phyloP scores from a whole-genome alignment of 192 early-diverging fungal genomes.

The Dispira simplex region DNA sequence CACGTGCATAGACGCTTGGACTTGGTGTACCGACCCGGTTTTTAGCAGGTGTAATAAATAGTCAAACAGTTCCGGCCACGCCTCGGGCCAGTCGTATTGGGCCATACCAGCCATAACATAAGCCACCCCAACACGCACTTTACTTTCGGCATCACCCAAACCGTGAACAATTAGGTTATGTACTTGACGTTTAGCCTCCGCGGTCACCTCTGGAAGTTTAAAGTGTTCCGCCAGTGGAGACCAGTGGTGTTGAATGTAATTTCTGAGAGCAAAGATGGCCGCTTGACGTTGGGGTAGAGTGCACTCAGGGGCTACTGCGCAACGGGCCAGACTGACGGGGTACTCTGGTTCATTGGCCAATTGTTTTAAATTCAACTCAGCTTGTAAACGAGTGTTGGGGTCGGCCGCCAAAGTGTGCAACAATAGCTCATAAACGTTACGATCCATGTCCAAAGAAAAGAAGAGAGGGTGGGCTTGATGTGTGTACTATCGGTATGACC shows the following conservation, averaged over 20 bases:
- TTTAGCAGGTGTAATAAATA: conserved; percentile 51
- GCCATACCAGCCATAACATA: conserved; percentile 81
- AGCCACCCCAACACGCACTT: conserved; percentile 22
- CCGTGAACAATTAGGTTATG: not conserved
- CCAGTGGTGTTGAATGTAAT: conserved; percentile 66
- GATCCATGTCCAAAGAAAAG: conserved; percentile 36
- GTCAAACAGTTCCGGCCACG: conserved; percentile 82
- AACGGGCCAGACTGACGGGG: conserved; percentile 46
- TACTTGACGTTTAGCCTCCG: not conserved
- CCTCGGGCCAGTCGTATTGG: conserved; percentile 82
- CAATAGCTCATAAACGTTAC: conserved; percentile 51
- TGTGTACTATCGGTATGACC: too few species aligned
- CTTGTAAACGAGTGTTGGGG: conserved; percentile 38
- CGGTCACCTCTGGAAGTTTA: not conserved
- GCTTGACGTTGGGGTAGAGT: conserved; percentile 49
- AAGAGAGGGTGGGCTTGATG: too few species aligned
- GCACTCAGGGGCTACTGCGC: conserved; percentile 44
- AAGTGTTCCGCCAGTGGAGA: not conserved
- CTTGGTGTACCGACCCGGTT: conserved; percentile 43
- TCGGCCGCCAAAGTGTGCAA: conserved; percentile 53
- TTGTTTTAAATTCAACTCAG: conserved; percentile 52
- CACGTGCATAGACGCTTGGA: conserved; percentile 82
- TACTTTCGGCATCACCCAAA: not conserved
- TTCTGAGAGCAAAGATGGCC: conserved; percentile 52
- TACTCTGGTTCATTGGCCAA: conserved; percentile 40